Base-by-base conservation (phyloP, 768 basidiomycete species). In the Coprinopsis strossmayeri region DNA sequence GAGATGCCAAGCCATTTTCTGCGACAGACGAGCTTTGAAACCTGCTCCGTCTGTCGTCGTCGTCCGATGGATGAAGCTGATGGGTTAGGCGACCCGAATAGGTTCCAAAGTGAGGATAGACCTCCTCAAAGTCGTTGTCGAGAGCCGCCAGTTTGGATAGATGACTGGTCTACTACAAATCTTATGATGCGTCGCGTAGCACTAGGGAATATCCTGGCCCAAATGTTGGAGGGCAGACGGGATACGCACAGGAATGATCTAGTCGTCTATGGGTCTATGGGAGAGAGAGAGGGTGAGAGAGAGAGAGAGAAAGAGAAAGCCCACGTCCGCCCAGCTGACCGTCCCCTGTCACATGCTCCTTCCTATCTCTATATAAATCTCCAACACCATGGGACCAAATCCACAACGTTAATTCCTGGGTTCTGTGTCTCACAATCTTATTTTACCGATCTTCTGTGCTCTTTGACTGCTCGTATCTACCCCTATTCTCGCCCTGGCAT, bases 41-140 rank as follows among this genome's bases (percentile, higher is more conserved):
- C 53, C 81, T 74, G 66, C 78, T 81, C 60, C 67, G 71, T 50
- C 82, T 77, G 63, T 82, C 82, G 53, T 73, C 69, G 42, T 81
- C 79, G 57, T 79, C 77, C 32, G 61, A 55, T 46, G 55, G 34
- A 43, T 48, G 32, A 24, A 28, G 34, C 46, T 48, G 51, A 42
- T 46, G 40, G 26, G 50, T 25, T 45, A 51, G 26, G 17, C 50
- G 34, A 18, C 45, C 50, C 10, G 44, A 45, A 42, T 50, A 50
- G 21, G 27, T 45, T 20, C 43, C 45, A 45, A 51, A 51, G 21
- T 49, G 48, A 41, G 48, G 40, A 41, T 49, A 49, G 13, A 44
- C 32, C 34, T 45, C 50, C 27, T 45, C 50, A 20, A 45, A 46
- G 27, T 51, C 50, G 13, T 51, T 15, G 37, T 51, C 50, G 37